Conservation (phyloP, 768 basidiomycete genomes). For the Auriscalpium vulgare region DNA sequence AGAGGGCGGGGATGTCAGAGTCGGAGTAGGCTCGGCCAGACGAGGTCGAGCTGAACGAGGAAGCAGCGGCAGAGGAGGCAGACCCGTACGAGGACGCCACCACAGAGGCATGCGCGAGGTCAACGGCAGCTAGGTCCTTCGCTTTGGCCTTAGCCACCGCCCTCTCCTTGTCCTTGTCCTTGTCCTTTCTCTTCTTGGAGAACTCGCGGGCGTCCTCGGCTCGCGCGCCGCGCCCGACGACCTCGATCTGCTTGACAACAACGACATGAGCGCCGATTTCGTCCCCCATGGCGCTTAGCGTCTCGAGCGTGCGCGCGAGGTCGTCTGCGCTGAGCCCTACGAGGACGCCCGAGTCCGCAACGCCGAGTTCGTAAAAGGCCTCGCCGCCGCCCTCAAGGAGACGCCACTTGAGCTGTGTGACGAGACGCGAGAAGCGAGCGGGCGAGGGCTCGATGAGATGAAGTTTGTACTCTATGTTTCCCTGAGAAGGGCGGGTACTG, state of each 20-base stretch:
- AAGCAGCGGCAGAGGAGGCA: not conserved
- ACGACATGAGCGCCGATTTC: constrained; percentile 91
- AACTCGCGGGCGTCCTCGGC: constrained; percentile 29
- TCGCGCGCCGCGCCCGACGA: constrained; percentile 39
- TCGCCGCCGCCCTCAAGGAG: constrained; percentile 48
- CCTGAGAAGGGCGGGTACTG: constrained; percentile 29
- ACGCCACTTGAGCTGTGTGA: constrained; percentile 95
- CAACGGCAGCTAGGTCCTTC: no score
- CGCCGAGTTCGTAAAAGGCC: constrained; percentile 48
- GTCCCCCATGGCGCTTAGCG: constrained; percentile 89
- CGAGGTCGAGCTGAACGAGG: not conserved
- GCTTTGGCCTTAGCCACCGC: not conserved
- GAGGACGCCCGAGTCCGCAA: constrained; percentile 83
- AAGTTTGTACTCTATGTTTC: constrained; percentile 93
- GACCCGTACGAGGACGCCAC: not conserved
- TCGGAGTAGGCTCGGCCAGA: not conserved
- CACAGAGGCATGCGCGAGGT: not conserved
- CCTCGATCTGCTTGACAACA: constrained; percentile 82
- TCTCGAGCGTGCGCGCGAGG: constrained; percentile 75
- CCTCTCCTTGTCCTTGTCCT: constrained; percentile 3
- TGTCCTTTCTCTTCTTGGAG: constrained; percentile 26
- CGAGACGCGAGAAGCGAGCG: constrained; percentile 71
- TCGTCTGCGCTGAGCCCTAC: constrained; percentile 69
- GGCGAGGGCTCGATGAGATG: constrained; percentile 76
- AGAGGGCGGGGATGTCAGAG: not conserved